Evolutionary conservation across 2,329 filamentous ascomycete species (phyloP), one percentile per base, ranked within the genome.

Genomic region (Ophiostoma australiae): DNA sequence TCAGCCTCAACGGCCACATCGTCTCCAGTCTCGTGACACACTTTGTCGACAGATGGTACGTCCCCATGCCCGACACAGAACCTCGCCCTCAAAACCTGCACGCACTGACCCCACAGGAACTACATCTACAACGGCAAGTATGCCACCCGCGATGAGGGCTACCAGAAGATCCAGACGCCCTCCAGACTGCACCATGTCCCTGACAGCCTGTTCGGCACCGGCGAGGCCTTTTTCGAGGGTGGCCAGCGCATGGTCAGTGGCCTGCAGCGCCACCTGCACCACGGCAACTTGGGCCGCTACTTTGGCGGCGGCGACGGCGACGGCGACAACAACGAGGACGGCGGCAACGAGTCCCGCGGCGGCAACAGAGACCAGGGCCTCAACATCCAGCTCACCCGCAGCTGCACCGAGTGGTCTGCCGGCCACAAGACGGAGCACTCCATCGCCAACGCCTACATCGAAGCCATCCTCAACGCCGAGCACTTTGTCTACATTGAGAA

Each of bases 41-140:
- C 78, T 97, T 97, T 76, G 85, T 89, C 1, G 90, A 97, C 77
- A 84, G 93, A 75, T 97, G 94, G 93, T 86, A 73, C 44, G 80
- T 52, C 8, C 23, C 2, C 13, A 6, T 71, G 15, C 8, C 13
- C 27, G 27, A 31, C 27, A 31, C 27, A 31, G 4, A 0, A 17
- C 44, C 17, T 8, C 17, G 41, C 1, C 2, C 15, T 17, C 33
- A 55, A 20, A 48, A 33, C n/a, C 13, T 27, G 20, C 10, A 48
- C 35, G 33, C 41, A 70, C 78, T 69, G 78, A 68, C 0, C 1
- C 27, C 13, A 3, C 27, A 86, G 84, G 85, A 97, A 97, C 81
- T 96, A 92, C 78, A 94, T 97, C 74, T 97, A 88, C 74, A 85
- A 89, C 71, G 88, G 91, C 69, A 97, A 97, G 79, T 97, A 97